Conservation (phyloP, 2,329 filamentous ascomycete species). For the Ophiostoma perfectum region DNA sequence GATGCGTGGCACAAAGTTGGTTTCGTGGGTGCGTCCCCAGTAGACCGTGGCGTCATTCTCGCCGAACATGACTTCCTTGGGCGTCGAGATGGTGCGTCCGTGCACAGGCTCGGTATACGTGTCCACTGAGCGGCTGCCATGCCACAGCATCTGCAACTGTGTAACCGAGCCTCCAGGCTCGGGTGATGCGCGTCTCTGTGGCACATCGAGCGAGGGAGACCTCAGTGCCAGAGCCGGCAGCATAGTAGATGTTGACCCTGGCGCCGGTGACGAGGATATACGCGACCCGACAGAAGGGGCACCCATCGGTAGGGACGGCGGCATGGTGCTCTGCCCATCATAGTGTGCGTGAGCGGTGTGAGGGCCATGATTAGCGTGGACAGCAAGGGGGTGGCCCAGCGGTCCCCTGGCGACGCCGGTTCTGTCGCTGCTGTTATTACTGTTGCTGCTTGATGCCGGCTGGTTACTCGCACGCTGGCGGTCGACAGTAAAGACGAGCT, state of each 20-base stretch:
- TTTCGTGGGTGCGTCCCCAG: conserved; percentile 14
- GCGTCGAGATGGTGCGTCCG: conserved; percentile 10
- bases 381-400: background rate
- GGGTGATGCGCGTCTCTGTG: background rate
- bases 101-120: conserved; percentile 8
- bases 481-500: conserved; percentile 13
- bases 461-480: background rate
- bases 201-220: background rate
- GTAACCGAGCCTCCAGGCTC: background rate
- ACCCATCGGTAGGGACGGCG: background rate
- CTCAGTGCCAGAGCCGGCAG: background rate
- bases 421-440: background rate
- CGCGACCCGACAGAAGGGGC: background rate
- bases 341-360: background rate
- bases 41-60: conserved; percentile 9
- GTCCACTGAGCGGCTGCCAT: conserved; percentile 10
- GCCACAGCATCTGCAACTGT: conserved; percentile 11
- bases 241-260: background rate
- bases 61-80: conserved; percentile 11
- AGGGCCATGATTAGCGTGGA: background rate
- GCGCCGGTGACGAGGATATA: background rate
- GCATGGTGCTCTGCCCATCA: background rate
- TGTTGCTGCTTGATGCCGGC: background rate
- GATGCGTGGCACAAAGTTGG: conserved; percentile 10
- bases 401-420: background rate